Conservation (phyloP, 2,329 filamentous ascomycete species). For the Pseudogymnoascus sp. region DNA sequence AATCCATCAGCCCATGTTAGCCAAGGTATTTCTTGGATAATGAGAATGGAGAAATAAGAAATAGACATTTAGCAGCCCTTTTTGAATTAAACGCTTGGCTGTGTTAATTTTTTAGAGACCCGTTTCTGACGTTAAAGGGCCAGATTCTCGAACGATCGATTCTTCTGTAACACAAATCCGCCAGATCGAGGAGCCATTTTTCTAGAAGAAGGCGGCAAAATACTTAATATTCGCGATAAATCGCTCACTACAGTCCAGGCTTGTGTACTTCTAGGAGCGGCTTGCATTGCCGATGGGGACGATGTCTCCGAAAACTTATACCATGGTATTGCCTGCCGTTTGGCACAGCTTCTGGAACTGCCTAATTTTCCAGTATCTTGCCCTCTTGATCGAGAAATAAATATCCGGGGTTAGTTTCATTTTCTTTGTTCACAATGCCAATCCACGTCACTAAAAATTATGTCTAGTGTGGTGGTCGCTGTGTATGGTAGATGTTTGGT, state of each 20-base stretch:
- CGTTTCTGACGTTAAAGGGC: background rate
- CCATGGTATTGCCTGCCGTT: slow-evolving; percentile 18
- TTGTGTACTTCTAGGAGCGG: slow-evolving; percentile 17
- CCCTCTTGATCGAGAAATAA: slow-evolving; percentile 17
- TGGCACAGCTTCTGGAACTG: slow-evolving; percentile 18
- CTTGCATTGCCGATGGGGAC: slow-evolving; percentile 16
- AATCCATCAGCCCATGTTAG: background rate
- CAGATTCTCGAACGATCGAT: slow-evolving; percentile 17
- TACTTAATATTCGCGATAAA: slow-evolving; percentile 17
- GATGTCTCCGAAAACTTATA: slow-evolving; percentile 17
- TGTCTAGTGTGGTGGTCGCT: slow-evolving; percentile 19
- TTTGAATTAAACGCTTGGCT: background rate
- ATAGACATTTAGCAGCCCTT: background rate
- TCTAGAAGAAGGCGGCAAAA: slow-evolving; percentile 12
- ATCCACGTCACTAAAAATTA: background rate
- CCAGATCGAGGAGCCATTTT: slow-evolving; percentile 14
- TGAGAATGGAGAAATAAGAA: background rate
- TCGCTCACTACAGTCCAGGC: slow-evolving; percentile 20
- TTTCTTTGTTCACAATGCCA: background rate
- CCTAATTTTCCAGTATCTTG: slow-evolving; percentile 11
- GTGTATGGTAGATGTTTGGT: slow-evolving; percentile 21
- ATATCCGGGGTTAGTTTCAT: slow-evolving; percentile 15
- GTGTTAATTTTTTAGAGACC: background rate
- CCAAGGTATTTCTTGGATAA: background rate
- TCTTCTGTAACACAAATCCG: slow-evolving; percentile 13